phyloP scores from a whole-genome alignment of 768 basidiomycete genomes.

The Lactarius pseudohatsudake region DNA sequence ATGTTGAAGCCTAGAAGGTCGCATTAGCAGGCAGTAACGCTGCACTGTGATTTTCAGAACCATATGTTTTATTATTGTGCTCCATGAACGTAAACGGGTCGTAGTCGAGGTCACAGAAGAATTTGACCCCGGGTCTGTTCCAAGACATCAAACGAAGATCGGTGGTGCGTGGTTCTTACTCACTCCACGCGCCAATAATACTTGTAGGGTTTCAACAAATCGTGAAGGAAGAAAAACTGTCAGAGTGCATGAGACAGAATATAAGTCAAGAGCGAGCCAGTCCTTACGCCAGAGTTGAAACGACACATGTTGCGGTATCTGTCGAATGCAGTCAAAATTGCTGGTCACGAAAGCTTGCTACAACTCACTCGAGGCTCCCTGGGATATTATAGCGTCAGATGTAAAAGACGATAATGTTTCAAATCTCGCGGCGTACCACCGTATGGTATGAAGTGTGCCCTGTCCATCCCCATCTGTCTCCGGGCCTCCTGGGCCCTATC shows the following conservation, averaged over 20 bases:
- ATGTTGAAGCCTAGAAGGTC: conserved; percentile 65
- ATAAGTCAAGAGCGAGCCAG: background rate
- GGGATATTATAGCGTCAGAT: background rate
- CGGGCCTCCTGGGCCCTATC: conserved; percentile 42
- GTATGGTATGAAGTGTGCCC: conserved; percentile 13
- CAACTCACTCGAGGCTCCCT: conserved; percentile 21
- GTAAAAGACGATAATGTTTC: background rate
- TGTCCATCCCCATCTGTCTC: conserved; percentile 40
- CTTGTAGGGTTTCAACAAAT: conserved; percentile 68
- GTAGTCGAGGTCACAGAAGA: conserved; percentile 71
- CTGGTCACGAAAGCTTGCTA: background rate
- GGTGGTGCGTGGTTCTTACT: conserved; percentile 33
- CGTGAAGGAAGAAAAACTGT: conserved; percentile 82
- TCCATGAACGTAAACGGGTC: conserved; percentile 77
- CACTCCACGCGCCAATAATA: conserved; percentile 93
- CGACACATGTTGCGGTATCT: conserved; percentile 53
- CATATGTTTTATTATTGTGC: conserved; percentile 78
- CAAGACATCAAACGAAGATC: background rate
- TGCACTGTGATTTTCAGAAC: conserved; percentile 36
- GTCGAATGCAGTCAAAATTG: background rate
- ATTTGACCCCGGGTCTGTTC: conserved; percentile 68
- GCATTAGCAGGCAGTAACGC: background rate
- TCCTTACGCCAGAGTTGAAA: conserved; percentile 48
- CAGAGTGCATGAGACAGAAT: background rate
- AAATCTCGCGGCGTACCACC: conserved; percentile 7